Evolutionary conservation across 2,329 filamentous ascomycete genomes (phyloP), one percentile per base, ranked within the genome.

Genomic region (Davidsoniella virescens): DNA sequence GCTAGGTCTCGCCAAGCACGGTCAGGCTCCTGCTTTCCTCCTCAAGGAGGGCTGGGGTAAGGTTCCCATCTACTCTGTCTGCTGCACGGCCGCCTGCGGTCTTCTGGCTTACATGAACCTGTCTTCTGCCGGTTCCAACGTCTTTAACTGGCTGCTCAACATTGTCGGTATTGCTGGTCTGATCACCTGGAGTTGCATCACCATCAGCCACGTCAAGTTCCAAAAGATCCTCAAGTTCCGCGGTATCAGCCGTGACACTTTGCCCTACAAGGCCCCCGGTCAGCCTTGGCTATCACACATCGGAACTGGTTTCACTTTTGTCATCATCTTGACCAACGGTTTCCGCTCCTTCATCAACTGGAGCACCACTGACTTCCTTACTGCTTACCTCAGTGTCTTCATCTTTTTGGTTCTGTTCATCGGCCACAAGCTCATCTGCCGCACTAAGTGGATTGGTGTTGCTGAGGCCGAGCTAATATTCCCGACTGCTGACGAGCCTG

Each of bases 141-240:
- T 83, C 17, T 86, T 86, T 64, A 70, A 74, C 67, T 87, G 82
- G 82, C 68, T 86, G 42, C 70, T 85, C 57, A 83, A 83, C 65
- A 78, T 86, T 56, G 78, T 73, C 12, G 75, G 78, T 47, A 77
- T 82, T 5, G 78, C 78, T 3, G 80, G 79, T 5, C 78, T 85
- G 61, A 82, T 84, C 56, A 76, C 72, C 37, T 87, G 82, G 82
- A 70, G 74, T 5, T 76, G 76, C 59, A 83, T 84, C 62, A 73
- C 69, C 59, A 57, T 70, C 45, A 81, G 76, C 59, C 78, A 84
- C 61, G 65, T 84, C 50, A 71, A 71, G 8, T 84, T 84, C 64
- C 76, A 78, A 69, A 67, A 70, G n/a, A 75, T 71, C 7, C 67
- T 83, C 47, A 60, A 64, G 40, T 67, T 65, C 1, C 77, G 78